Evolutionary conservation across 2,329 filamentous ascomycete genomes (phyloP), one percentile per base, ranked within the genome.

Genomic region (Penicillium sp.): DNA sequence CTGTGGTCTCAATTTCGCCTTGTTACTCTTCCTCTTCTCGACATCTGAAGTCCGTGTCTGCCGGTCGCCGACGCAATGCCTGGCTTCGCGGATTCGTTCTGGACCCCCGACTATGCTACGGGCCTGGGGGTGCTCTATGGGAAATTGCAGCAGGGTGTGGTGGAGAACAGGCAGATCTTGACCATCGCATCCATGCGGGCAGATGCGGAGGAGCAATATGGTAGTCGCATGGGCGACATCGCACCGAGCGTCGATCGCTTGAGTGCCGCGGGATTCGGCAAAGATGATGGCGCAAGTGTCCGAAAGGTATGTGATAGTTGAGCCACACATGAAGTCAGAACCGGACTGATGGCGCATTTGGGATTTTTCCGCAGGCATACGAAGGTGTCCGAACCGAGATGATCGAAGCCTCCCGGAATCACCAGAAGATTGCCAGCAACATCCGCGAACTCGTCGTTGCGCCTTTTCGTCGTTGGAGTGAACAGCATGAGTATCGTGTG

Each of bases 51-150:
- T 18, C 25, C 17, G 21, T 30, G 15, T 10, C 13, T 29, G 13
- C 31, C 30, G 34, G 26, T 33, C 35, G 27, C 37, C 32, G 42
- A 54, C 60, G 81, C 68, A 64, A 91, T 91, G 86, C 85, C 86
- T 56, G 81, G 87, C 59, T 97, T 98, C 71, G 83, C 89, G 56
- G 88, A 91, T 72, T 95, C 90, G 35, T 97, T 98, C 73, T 98
- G 93, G 93, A 95, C 93, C 48, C 81, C 81, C 64, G 93, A 98
- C 78, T 97, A 97, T 77, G 91, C 91, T 65, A 89, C 87, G 75
- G 90, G 93, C 48, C 80, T 98, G 53, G 90, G 91, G 39, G 89
- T 97, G 51, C 79, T 98, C 51, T 98, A 97, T 62, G 83, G 83
- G 66, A 98, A 98, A 76, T 83, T 98, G 41, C 90, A 97, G 68